Base-by-base conservation (phyloP, 2,329 filamentous ascomycete genomes). In the Cryphonectria parasitica region DNA sequence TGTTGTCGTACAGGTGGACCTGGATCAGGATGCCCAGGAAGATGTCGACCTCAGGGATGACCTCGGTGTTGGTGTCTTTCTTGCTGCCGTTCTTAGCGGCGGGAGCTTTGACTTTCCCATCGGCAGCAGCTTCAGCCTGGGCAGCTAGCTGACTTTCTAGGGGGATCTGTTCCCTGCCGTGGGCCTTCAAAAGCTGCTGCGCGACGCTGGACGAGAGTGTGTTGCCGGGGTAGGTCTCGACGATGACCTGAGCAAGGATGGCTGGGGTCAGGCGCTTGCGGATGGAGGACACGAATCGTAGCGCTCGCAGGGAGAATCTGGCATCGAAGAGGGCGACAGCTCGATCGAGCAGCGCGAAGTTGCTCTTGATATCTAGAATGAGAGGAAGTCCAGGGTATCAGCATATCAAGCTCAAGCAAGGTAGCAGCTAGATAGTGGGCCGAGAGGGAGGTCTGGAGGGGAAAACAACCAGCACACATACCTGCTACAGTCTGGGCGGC, bases 281-380 rank as follows among this genome's bases (percentile, higher is more conserved):
- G 80, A 98, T 91, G 69, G 94, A 95, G 56, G 96, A 97, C 83
- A 98, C 97, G 76, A 95, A 97, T 77, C 96, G 92, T 74, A 99
- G 89, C 73, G 96, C 96, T 79, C 96, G 90, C 74, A 99, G 91
- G 70, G 95, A 94, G 83, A 98, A 99, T 85, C 96, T 91, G 71
- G 95, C 90, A 83, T 99, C 96, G 81, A 98, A 99, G 77, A 97
- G 90, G 74, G 91, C 87, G 74, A 99, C 95, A 75, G 95, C 96
- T 78, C 94, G 92, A 78, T 98, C 95, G 78, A 99, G 88, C 74
- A 99, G 88, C 67, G 90, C 89, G 79, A 98, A 98, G 83, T 97
- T 98, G 86, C 89, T 91, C 83, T 95, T 96, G 84, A 99, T 97
- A 82, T 98, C 96, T 98, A 79, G 54, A 70, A 71, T 65, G 34